A percentile compares a stretch with the other conserved stretches of the same genome.
Conservation (phyloP, 768 basidiomycete genomes). For the Rhizopogon rudus region DNA sequence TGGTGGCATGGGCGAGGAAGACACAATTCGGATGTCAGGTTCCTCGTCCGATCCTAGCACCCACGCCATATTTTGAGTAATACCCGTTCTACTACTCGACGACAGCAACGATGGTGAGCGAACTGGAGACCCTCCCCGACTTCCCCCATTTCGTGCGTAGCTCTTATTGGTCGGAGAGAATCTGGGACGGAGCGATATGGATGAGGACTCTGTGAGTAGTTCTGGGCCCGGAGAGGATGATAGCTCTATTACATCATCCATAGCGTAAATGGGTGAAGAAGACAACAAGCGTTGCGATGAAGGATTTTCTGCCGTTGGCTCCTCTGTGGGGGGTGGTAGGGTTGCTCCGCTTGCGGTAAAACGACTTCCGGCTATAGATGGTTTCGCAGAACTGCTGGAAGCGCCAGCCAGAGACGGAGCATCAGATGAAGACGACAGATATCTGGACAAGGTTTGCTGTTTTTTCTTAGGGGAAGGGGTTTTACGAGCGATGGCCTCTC, state of each 20-base stretch:
- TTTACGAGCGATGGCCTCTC: constrained; percentile 1
- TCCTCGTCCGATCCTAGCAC: constrained; percentile 65
- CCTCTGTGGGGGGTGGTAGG: neutral
- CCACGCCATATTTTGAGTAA: constrained; percentile 53
- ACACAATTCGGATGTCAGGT: constrained; percentile 44
- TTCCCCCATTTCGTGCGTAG: neutral
- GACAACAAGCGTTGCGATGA: constrained; percentile 5
- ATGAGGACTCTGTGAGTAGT: neutral
- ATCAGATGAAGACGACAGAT: constrained; percentile 11
- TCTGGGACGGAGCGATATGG: neutral
- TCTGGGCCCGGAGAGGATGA: constrained; percentile 20
- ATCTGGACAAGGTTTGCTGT: constrained; percentile 5
- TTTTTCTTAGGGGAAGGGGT: constrained; percentile 3
- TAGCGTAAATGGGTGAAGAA: constrained; percentile 13
- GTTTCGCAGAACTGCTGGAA: neutral
- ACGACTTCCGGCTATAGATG: neutral
- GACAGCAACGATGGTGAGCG: constrained; percentile 11
- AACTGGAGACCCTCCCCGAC: constrained; percentile 10
- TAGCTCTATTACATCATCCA: constrained; percentile 26
- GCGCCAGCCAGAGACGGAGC: neutral
- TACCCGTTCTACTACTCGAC: constrained; percentile 1
- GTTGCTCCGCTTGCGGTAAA: neutral
- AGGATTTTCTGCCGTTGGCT: neutral
- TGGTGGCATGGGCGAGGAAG: constrained; percentile 39
- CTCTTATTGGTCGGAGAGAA: neutral